These are phyloP conservation scores for Zoysia pacifica DNA, from an alignment of 176 grass and related monocot species.

Conservation along the genomic window DNA sequence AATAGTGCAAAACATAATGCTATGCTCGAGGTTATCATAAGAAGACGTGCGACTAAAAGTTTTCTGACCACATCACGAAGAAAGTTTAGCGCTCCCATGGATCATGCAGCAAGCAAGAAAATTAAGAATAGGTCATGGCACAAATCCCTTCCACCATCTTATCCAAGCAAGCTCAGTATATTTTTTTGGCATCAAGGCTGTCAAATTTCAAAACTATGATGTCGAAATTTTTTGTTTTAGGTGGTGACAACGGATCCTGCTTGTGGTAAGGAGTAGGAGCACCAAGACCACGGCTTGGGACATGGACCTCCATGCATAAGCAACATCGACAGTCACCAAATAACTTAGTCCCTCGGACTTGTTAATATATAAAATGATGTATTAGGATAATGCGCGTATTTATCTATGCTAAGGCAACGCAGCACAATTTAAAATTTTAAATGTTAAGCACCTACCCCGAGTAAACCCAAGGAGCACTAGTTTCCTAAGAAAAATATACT, in stretches of 20 bases:
- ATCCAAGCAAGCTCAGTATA: slow-evolving; percentile 34
- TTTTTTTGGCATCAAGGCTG: slow-evolving; percentile 36
- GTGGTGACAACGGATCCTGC: slow-evolving; percentile 37
- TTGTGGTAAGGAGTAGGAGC: slow-evolving; percentile 44
- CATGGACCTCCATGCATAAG: slow-evolving; percentile 45
- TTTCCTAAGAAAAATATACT: slow-evolving; percentile 3
- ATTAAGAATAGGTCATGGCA: slow-evolving; percentile 33
- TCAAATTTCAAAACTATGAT: slow-evolving; percentile 22
- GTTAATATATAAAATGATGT: neutral
- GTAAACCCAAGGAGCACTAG: neutral
- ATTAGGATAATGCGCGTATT: slow-evolving; percentile 46
- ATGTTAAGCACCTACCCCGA: slow-evolving; percentile 26
- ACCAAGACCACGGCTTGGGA: slow-evolving; percentile 36
- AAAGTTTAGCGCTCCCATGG: slow-evolving; percentile 28
- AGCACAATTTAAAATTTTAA: slow-evolving; percentile 40
- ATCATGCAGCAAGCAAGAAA: slow-evolving; percentile 32
- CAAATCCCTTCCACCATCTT: slow-evolving; percentile 48
- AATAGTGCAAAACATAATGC: slow-evolving; percentile 26
- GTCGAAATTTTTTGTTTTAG: slow-evolving; percentile 41
- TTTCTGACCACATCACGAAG: slow-evolving; percentile 38
- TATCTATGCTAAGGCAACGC: slow-evolving; percentile 50
- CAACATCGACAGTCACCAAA: slow-evolving; percentile 39
- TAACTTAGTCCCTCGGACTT: slow-evolving; percentile 44
- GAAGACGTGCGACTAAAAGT: slow-evolving; percentile 41
- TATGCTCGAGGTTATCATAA: slow-evolving; percentile 47